A percentile compares a stretch with the other conserved stretches of the same genome.
These are phyloP conservation scores for Eucalyptus pauciflora DNA, from an alignment of 345 rosid species.

Conservation along the genomic window DNA sequence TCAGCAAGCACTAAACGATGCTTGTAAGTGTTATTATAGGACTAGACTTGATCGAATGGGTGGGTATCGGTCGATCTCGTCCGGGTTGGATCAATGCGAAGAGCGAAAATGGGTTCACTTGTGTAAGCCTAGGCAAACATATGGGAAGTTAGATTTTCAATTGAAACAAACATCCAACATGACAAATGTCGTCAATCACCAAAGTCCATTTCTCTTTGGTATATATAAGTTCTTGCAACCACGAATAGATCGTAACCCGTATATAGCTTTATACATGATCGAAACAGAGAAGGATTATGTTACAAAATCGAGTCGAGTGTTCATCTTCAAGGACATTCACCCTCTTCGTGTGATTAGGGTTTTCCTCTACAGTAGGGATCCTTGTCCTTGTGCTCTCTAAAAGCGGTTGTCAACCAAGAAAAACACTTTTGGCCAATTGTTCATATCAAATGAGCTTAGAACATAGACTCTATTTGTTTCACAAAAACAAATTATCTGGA, in stretches of 20 bases:
- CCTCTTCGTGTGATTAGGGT: neutral
- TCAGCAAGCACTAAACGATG: neutral
- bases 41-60: neutral
- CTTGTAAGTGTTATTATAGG: neutral
- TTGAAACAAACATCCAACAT: neutral
- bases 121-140: neutral
- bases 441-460: neutral
- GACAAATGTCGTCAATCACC: neutral
- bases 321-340: neutral
- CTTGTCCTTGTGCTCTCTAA: neutral
- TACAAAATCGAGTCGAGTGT: neutral
- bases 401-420: neutral
- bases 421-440: neutral
- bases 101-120: neutral
- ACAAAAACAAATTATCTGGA: neutral
- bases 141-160: neutral
- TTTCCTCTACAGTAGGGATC: neutral
- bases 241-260: neutral
- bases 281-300: neutral
- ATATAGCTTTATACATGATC: neutral
- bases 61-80: neutral
- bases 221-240: neutral
- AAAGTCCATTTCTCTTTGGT: neutral
- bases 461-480: no score
- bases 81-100: neutral